Evolutionary conservation across 1,284 basidiomycete species (phyloP), one percentile per base, ranked within the genome.

Genomic region (Ganoderma meredithae): DNA sequence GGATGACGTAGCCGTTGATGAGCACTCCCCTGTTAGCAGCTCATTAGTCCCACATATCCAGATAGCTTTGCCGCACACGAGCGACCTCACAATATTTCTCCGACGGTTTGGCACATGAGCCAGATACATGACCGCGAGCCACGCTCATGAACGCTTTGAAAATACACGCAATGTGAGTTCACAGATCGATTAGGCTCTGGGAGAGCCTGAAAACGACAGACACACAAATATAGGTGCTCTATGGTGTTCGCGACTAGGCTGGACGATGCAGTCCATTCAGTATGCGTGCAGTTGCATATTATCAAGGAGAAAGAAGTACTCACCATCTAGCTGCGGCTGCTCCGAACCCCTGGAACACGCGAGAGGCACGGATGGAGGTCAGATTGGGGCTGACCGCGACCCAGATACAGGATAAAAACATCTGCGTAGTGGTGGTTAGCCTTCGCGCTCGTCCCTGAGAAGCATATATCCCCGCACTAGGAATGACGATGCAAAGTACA

Each of bases 371-470:
- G 40, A 85, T 82, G 1, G 82, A 83, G 0, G 78, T 71, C 44
- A 84, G 74, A 53, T 77, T 81, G 6, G 82, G 81, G 68, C 82
- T 81, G 22, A 79, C 75, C 4, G 82, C 83, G 66, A 80, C 81
- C 83, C 83, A 84, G 43, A 84, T 82, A 63, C 81, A 83, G 0
- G 80, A 79, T 27, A 83, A 78, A 72, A 85, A 83, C 81, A 83
- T 83, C 82, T 83, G 33, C 5, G 10, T 31, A 3, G 27, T 31
- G 27, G 27, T 4, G 1, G 27, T 31, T 1, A 31, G 27, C 4
- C 27, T n/a, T n/a, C n/a, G n/a, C n/a, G n/a, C n/a, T n/a, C n/a
- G n/a, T n/a, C n/a, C n/a, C n/a, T n/a, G n/a, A n/a, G n/a, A n/a
- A 17, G 65, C 9, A 39, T 39, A 10, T 10, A 39, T 39, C 3